Base-by-base conservation (phyloP, 2,329 filamentous ascomycete species). In the Didymella sp. region DNA sequence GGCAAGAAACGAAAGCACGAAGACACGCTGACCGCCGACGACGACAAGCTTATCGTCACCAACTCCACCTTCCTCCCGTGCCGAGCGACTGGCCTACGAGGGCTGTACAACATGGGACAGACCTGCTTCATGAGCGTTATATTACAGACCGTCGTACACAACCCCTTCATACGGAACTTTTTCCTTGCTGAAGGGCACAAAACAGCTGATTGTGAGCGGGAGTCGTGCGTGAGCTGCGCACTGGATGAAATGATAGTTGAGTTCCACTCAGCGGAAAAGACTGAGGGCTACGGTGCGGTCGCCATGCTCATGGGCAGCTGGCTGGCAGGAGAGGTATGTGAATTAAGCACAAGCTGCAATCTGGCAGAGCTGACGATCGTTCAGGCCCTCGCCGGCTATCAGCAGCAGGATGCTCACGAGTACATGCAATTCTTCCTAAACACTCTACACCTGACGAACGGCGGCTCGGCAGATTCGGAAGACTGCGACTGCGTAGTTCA, bases 71-170 rank as follows among this genome's bases (percentile, higher is more conserved):
- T 87, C 55, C 88, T 91, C 6, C 90, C 92, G 12, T 97, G 94
- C 73, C 87, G 91, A 54, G 92, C 92, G 17, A 92, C 89, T 64
- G 94, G 95, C 9, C 85, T 97, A 35, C 87, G 95, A 31, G 94
- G 94, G 28, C 89, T 99, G 59, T 97, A 96, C 77, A 99, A 98
- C 72, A 94, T 96, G 74, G 95, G 94, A n/a, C 92, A 96, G 56
- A 98, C 95, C 11, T 99, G 94, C 80, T 99, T 97, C 77, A 94
- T 98, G 84, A 96, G 95, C 68, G 94, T 97, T 27, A 92, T 98
- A 44, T 82, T 99, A 15, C 95, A 98, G 76, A 92, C 90, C 54
- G 87, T 99, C 67, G 85, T 98, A 51, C 94, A 97, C 79, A 97
- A 98, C 72, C 94, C 94, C 0, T 84, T 97, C 41, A 84, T 99